Conservation (phyloP, 1,284 basidiomycete species). For the Trichosporon sp. region DNA sequence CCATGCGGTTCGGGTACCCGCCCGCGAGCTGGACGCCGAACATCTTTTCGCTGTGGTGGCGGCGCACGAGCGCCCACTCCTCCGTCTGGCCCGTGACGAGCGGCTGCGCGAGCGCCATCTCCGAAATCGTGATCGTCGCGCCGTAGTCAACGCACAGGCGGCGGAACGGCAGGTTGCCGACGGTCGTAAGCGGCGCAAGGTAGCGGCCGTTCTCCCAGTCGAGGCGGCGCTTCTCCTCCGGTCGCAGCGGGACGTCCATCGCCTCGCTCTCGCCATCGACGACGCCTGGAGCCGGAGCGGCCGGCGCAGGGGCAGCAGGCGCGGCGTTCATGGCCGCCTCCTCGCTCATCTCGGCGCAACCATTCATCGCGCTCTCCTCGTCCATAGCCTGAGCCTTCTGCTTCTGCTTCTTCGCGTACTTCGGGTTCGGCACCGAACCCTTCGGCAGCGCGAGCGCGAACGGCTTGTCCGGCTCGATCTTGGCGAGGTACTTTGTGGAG, state of each 20-base stretch:
- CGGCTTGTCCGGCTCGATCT: slow-evolving; percentile 54
- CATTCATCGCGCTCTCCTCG: slow-evolving; percentile 36
- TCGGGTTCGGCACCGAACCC: background rate
- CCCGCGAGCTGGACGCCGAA: slow-evolving; percentile 79
- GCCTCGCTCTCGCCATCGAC: slow-evolving; percentile 36
- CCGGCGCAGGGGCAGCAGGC: slow-evolving; percentile 5
- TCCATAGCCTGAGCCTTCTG: slow-evolving; percentile 27
- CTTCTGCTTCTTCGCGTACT: slow-evolving; percentile 15
- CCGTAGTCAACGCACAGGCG: slow-evolving; percentile 80
- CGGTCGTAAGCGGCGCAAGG: slow-evolving; percentile 89
- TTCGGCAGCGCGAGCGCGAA: slow-evolving; percentile 29
- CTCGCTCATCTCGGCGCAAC: slow-evolving; percentile 41
- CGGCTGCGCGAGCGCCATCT: slow-evolving; percentile 78
- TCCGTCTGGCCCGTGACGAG: slow-evolving; percentile 77
- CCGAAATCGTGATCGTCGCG: slow-evolving; percentile 91
- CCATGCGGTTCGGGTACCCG: slow-evolving; percentile 50
- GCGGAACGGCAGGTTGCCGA: slow-evolving; percentile 93
- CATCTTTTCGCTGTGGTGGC: slow-evolving; percentile 79
- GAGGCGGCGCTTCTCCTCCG: slow-evolving; percentile 78
- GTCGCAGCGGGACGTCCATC: slow-evolving; percentile 56
- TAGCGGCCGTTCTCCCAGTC: slow-evolving; percentile 87
- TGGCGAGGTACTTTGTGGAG: slow-evolving; percentile 63
- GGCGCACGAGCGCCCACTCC: slow-evolving; percentile 83
- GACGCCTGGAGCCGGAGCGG: slow-evolving; percentile 33
- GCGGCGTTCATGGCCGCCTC: slow-evolving; percentile 25